These are phyloP conservation scores for Boletus reticuloceps DNA, from an alignment of 768 basidiomycete species.

Conservation along the genomic window DNA sequence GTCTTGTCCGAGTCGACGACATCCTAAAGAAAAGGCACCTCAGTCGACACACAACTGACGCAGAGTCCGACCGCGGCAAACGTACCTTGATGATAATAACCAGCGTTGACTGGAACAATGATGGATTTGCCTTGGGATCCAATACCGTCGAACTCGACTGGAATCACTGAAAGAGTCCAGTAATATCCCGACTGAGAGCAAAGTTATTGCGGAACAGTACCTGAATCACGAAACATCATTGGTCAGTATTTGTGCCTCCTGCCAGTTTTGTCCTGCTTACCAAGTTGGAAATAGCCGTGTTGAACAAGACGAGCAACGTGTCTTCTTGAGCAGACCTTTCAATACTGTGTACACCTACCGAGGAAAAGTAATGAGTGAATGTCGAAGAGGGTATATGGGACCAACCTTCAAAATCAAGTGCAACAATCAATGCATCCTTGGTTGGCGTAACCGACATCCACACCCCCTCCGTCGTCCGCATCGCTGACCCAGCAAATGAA, in stretches of 20 bases:
- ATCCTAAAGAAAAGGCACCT: slow-evolving; percentile 38
- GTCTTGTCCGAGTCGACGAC: slow-evolving; percentile 59
- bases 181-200: slow-evolving; percentile 45
- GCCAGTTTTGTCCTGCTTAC: slow-evolving; percentile 27
- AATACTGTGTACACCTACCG: background rate
- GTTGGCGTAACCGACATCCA: slow-evolving; percentile 70
- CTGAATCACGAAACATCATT: slow-evolving; percentile 24
- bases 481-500: slow-evolving; percentile 63
- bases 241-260: background rate
- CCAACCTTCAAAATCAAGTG: slow-evolving; percentile 63
- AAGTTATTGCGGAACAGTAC: slow-evolving; percentile 68
- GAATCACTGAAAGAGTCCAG: slow-evolving; percentile 53
- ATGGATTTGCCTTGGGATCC: slow-evolving; percentile 57
- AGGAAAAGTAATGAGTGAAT: background rate
- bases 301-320: slow-evolving; percentile 60
- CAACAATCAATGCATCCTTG: slow-evolving; percentile 49
- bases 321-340: slow-evolving; percentile 65
- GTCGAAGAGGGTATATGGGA: background rate
- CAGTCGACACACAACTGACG: background rate
- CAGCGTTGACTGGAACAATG: slow-evolving; percentile 55
- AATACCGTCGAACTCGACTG: slow-evolving; percentile 56
- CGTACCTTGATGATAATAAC: slow-evolving; percentile 62
- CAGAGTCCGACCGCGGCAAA: rapidly evolving
- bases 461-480: slow-evolving; percentile 64
- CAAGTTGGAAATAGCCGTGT: slow-evolving; percentile 62